Conservation (phyloP, 73 alveolate genomes). For the Paramecium caudatum region DNA sequence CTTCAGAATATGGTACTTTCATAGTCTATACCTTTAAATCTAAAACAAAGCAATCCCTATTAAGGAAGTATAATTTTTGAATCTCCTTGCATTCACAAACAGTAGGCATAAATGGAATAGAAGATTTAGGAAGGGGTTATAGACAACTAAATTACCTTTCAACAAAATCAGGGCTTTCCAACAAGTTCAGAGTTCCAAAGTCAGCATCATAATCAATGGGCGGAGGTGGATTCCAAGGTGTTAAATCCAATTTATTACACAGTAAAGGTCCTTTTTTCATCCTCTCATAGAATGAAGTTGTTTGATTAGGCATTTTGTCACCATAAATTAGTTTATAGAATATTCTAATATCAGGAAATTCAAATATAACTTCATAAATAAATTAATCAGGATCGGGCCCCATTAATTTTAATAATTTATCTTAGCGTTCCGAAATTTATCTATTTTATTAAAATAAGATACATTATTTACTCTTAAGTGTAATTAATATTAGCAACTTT, state of each 20-base stretch:
- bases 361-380: neutral
- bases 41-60: neutral
- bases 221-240: constrained; percentile 38
- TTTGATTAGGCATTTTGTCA: neutral
- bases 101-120: constrained; percentile 76
- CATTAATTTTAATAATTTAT: neutral
- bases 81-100: constrained; percentile 46
- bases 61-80: constrained; percentile 5
- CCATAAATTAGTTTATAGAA: constrained; percentile 30
- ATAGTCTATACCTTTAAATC: constrained; percentile 25
- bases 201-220: constrained; percentile 61
- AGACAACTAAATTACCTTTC: constrained; percentile 69
- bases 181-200: neutral
- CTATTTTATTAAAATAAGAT: neutral
- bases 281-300: constrained; percentile 17
- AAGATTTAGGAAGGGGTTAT: constrained; percentile 72
- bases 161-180: constrained; percentile 18
- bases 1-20: constrained; percentile 58
- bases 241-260: neutral
- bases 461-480: constrained; percentile 17
- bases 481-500: neutral
- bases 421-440: neutral
- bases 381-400: constrained; percentile 38
- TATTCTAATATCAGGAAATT: constrained; percentile 47
- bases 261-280: constrained; percentile 32